These are phyloP conservation scores for Elaeis guineensis DNA, from an alignment of 176 grass and related monocot species.

Conservation along the genomic window DNA sequence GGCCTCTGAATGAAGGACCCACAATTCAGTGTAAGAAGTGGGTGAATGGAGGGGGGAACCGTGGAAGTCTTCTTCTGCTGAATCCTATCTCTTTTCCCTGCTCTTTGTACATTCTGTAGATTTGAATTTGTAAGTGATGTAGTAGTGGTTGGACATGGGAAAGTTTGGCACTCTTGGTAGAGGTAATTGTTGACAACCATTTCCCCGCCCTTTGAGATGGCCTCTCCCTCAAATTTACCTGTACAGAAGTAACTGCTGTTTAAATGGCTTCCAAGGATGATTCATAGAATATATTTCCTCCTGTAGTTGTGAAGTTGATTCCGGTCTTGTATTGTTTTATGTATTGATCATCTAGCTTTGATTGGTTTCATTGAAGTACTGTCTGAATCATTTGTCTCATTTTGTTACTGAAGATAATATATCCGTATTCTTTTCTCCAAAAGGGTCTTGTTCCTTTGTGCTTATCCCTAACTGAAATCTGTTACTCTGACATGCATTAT, in stretches of 20 bases:
- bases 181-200: constrained; percentile 53
- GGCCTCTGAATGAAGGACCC: no score
- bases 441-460: no score
- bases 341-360: no score
- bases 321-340: neutral
- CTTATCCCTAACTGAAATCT: no score
- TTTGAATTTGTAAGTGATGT: constrained; percentile 65
- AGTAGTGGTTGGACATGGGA: constrained; percentile 45
- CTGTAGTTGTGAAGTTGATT: constrained; percentile 9
- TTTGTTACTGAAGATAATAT: no score
- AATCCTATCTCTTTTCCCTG: constrained; percentile 27
- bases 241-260: constrained; percentile 61
- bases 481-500: no score
- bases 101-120: constrained; percentile 78
- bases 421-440: no score
- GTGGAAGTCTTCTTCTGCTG: constrained; percentile 43
- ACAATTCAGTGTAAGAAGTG: no score
- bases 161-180: constrained; percentile 48
- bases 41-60: constrained; percentile 23
- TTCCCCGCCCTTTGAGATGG: constrained; percentile 42
- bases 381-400: no score
- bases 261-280: constrained; percentile 35
- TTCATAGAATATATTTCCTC: constrained; percentile 26
- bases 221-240: constrained; percentile 65
- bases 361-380: no score